Percentiles rank a stretch among this genome's conserved stretches.
Evolutionary conservation across 805 yeast species (phyloP).

Genomic region (Suhomyces sp.): DNA sequence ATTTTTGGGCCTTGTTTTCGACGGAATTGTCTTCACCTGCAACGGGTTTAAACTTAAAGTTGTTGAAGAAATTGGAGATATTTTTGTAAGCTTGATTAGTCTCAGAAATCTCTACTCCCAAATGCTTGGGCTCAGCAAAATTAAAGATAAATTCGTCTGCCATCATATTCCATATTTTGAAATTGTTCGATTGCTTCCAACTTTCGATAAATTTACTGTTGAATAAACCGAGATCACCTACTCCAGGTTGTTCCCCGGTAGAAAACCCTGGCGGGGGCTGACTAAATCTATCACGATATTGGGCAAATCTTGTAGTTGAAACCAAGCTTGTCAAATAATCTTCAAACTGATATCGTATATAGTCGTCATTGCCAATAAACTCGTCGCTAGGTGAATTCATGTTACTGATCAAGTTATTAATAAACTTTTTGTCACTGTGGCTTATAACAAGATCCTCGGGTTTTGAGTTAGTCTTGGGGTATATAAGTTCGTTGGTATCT

Average conservation of each 20-base stretch:
- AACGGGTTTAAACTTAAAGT: slow-evolving; percentile 11
- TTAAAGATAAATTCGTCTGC: slow-evolving; percentile 46
- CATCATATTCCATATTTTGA: slow-evolving; percentile 37
- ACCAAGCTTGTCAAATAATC: slow-evolving; percentile 80
- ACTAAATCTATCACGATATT: slow-evolving; percentile 43
- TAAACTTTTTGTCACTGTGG: slow-evolving; percentile 68
- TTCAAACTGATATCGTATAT: slow-evolving; percentile 82
- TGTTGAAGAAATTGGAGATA: slow-evolving; percentile 24
- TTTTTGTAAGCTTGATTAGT: slow-evolving; percentile 12
- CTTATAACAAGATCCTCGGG: slow-evolving; percentile 32
- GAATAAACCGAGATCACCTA: slow-evolving; percentile 33
- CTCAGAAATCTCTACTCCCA: slow-evolving; percentile 22
- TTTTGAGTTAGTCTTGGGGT: slow-evolving; percentile 34
- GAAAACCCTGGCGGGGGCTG: slow-evolving; percentile 43
- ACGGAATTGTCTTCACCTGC: not conserved
- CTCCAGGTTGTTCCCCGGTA: slow-evolving; percentile 7
- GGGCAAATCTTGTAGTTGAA: slow-evolving; percentile 66
- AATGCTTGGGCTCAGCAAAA: slow-evolving; percentile 39
- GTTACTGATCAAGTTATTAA: slow-evolving; percentile 51
- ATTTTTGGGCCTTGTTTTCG: slow-evolving; percentile 10
- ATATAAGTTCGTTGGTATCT: slow-evolving; percentile 51
- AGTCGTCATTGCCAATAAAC: slow-evolving; percentile 64
- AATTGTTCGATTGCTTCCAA: slow-evolving; percentile 37
- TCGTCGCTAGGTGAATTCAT: slow-evolving; percentile 44
- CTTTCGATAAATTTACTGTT: slow-evolving; percentile 26